Percentiles rank a stretch among this genome's conserved stretches.
These are phyloP conservation scores for Lycium barbarum DNA, from an alignment of 257 asterid genomes.

Conservation along the genomic window DNA sequence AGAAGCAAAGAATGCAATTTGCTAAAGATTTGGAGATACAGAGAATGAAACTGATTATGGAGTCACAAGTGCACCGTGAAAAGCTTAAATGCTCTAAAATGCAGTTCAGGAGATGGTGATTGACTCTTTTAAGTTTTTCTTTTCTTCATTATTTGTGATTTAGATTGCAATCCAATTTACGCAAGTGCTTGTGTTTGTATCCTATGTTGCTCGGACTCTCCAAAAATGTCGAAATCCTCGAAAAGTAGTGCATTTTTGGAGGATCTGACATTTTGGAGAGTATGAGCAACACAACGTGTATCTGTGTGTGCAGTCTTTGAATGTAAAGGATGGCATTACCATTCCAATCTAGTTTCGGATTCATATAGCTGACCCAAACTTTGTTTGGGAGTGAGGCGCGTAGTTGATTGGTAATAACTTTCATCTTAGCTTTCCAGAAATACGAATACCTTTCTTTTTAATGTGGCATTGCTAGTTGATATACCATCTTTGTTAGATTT, in stretches of 20 bases:
- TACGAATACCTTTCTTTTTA: not conserved
- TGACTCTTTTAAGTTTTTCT: not conserved
- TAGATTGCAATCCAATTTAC: slow-evolving; percentile 11
- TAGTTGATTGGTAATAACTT: not conserved
- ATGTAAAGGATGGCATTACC: not conserved
- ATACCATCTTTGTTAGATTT: not conserved
- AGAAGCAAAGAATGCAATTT: slow-evolving; percentile 89
- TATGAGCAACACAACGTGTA: not conserved
- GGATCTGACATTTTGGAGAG: not conserved
- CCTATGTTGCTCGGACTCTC: not conserved
- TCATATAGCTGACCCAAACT: not conserved
- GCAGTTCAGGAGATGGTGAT: slow-evolving; percentile 58
- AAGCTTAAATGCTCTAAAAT: slow-evolving; percentile 61
- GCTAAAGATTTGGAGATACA: slow-evolving; percentile 88
- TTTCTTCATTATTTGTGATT: not conserved
- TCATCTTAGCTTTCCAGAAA: not conserved
- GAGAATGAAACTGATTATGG: slow-evolving; percentile 80
- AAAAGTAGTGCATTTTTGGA: not conserved
- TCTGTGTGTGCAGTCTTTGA: not conserved
- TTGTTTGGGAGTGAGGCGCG: not conserved
- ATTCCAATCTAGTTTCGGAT: not conserved
- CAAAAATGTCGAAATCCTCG: not conserved
- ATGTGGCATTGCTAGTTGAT: not conserved
- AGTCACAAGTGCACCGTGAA: slow-evolving; percentile 73
- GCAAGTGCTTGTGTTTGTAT: not conserved